Base-by-base conservation (phyloP, 176 grass and related monocot species). In the maize (Zea mays) region DNA sequence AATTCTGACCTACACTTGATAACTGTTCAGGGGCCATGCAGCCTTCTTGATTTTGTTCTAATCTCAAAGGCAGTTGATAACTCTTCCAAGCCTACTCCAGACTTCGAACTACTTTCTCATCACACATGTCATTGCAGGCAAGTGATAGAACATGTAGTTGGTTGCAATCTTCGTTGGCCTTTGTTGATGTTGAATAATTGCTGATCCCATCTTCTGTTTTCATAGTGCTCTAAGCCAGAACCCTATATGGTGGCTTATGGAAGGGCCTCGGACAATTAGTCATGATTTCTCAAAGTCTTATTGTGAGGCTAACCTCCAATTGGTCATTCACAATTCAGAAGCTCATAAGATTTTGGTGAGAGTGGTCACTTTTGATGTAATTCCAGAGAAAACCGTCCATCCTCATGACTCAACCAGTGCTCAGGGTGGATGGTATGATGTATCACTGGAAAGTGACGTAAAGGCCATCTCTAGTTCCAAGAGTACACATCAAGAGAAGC, bases 11-110 rank as follows among this genome's bases (percentile, higher is more conserved):
- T 81, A 49, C 45, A 19, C 36, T 71, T 63, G 27, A 52, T 70
- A 47, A 76, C 72, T 79, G 15, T 86, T 83, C 88, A 99, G 96
- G 96, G 77, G 37, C 51, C 65, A 80, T 40, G 55, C 37, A 60
- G 88, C 82, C 92, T 90, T 75, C 77, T 93, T 83, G 96, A 99
- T 88, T 99, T 99, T 85, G 82, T 99, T 85, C 62, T 99, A 44
- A 87, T 99, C 43, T 90, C 92, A 38, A 99, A 90, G 74, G 77
- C 69, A 83, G 61, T 19, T 75, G 82, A 56, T 83, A 83, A 81
- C 71, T 84, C 77, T 55, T 75, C 81, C 20, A 84, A 81, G 73
- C 50, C 84, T 65, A 79, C 56, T 74, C 73, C 34, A 54, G 76
- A 63, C 67, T 36, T 56, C 43, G 67, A 81, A 42, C 76, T 95